A percentile compares a stretch with the other conserved stretches of the same genome.
These are phyloP conservation scores for Lyophyllum semitale DNA, from an alignment of 768 basidiomycete genomes.

Conservation along the genomic window DNA sequence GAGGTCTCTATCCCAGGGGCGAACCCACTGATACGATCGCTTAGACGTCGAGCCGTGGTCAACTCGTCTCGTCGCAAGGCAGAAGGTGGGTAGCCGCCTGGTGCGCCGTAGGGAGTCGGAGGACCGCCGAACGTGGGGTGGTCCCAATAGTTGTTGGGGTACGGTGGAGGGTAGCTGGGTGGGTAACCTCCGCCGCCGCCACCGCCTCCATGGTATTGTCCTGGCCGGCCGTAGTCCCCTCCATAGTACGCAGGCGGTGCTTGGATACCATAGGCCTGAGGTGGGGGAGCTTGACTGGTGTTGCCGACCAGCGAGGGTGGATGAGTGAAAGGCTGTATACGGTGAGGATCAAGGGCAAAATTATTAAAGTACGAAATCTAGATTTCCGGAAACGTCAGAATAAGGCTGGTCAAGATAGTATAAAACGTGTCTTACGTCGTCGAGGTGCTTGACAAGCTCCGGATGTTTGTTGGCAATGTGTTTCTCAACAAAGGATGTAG, in stretches of 20 bases:
- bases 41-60: constrained; percentile 63
- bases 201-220: constrained; percentile 37
- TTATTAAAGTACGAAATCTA: constrained; percentile 92
- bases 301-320: constrained; percentile 71
- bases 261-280: constrained; percentile 84
- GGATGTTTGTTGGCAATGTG: constrained; percentile 95
- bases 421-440: constrained; percentile 60
- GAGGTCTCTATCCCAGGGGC: constrained; percentile 47
- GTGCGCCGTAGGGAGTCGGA: constrained; percentile 37
- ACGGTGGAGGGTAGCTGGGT: constrained; percentile 46
- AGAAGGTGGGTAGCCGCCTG: constrained; percentile 33
- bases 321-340: constrained; percentile 83
- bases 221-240: constrained; percentile 35
- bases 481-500: constrained; percentile 95
- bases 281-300: constrained; percentile 69
- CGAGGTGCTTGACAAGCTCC: constrained; percentile 79
- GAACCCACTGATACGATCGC: constrained; percentile 81
- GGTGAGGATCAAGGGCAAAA: constrained; percentile 95
- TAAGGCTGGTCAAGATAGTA: constrained; percentile 4
- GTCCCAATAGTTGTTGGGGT: constrained; percentile 46
- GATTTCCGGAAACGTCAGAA: constrained; percentile 8
- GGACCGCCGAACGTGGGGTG: constrained; percentile 41
- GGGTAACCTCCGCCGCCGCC: constrained; percentile 31
- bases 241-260: constrained; percentile 49
- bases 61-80: constrained; percentile 60